phyloP scores from a whole-genome alignment of 75 land plant genomes.

The Pinus taeda region DNA sequence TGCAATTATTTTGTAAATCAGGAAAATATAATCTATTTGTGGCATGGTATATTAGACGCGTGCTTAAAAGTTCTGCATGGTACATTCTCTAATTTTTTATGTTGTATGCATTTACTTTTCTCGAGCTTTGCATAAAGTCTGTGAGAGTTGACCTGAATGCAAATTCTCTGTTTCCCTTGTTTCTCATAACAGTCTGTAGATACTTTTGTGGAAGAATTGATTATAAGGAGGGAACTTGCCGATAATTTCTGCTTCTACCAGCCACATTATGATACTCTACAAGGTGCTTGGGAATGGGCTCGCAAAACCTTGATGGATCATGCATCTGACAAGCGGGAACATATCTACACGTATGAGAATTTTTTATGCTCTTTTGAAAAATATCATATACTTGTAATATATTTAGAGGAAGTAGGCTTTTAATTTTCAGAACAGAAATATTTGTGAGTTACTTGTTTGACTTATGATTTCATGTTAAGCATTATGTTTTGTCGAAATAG shows the following conservation, averaged over 20 bases:
- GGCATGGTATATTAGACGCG: background rate
- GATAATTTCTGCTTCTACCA: slow-evolving; percentile 96
- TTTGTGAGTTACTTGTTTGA: too few relatives aligned
- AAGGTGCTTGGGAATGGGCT: slow-evolving; percentile 98
- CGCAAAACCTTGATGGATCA: slow-evolving; percentile 83
- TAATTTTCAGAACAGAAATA: too few relatives aligned
- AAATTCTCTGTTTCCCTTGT: background rate
- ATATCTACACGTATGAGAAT: slow-evolving; percentile 76
- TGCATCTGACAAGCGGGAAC: slow-evolving; percentile 89
- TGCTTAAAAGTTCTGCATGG: background rate
- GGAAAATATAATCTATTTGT: background rate
- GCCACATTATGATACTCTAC: slow-evolving; percentile 78
- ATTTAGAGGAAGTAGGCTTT: background rate
- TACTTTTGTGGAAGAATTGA: slow-evolving; percentile 89
- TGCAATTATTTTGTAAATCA: background rate
- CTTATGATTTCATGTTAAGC: too few relatives aligned
- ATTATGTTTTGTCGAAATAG: too few relatives aligned
- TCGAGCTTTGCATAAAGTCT: background rate
- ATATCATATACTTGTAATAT: background rate
- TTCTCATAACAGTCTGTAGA: slow-evolving; percentile 68
- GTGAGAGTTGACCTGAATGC: background rate
- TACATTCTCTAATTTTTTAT: background rate
- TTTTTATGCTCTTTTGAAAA: background rate
- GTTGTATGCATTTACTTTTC: background rate
- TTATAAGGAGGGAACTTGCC: slow-evolving; percentile 88